Base-by-base conservation (phyloP, 257 asterid species). In the Nicotiana tabacum region DNA sequence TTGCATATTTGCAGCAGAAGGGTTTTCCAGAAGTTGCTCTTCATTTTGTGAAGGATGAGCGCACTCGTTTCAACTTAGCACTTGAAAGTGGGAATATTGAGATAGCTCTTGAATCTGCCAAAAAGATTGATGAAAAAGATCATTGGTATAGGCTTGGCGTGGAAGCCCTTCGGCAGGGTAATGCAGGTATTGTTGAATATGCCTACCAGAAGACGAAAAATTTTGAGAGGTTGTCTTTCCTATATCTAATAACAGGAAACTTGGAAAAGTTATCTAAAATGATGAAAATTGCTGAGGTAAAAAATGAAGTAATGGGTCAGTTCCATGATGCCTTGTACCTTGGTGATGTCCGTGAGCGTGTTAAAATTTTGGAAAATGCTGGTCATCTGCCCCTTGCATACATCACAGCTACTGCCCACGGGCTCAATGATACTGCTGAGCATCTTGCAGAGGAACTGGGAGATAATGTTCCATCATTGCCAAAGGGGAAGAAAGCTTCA, bases 1-100 rank as follows among this genome's bases (percentile, higher is more conserved):
- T 96, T 84, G 97, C 99, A 13, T 96, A 96, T 87, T 88, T 96
- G 79, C 99, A 96, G 91, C 99, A 94, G 90, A 94, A 96, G 88
- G 99, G 99, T 79, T 96, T 96, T 85, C 99, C 98, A 17, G 98
- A 94, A 90, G 98, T 96, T 77, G 99, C 99, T 78, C 90, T 96
- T 81, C 92, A 94, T 93, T 96, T 96, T 76, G 99, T 96, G 83
- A 96, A 96, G 90, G 99, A 96, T 77, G 99, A 94, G 88, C 89
- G 91, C 57, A 91, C 91, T 62, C 93, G 98, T 76, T 96, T 96
- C 89, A 92, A 92, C 87, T 88, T 96, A 68, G 99, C 99, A 79
- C 94, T 95, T 65, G 97, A 94, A 83, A 92, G 98, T 57, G 99
- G 99, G 78, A 95, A 92, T 90, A 95, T 96, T 53, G 97, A 93